These are phyloP conservation scores for Karstenula rhodostoma DNA, from an alignment of 2,329 filamentous ascomycete species.

Conservation along the genomic window DNA sequence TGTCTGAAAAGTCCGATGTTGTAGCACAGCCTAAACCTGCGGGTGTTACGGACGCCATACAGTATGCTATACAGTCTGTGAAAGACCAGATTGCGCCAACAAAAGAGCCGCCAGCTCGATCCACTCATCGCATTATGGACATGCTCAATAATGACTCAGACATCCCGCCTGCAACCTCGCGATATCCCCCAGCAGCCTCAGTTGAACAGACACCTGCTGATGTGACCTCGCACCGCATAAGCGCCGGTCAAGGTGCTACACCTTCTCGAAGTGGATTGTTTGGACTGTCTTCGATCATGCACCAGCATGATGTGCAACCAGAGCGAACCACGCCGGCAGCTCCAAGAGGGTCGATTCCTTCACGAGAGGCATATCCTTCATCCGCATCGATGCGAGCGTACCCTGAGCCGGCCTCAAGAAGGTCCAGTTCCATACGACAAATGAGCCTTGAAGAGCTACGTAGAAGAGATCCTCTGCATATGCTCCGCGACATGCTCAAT, in stretches of 20 bases:
- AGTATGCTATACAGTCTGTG: background rate
- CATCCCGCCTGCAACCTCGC: conserved; percentile 31
- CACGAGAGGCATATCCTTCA: conserved; percentile 9
- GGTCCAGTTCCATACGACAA: conserved; percentile 23
- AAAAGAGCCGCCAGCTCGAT: conserved; percentile 36
- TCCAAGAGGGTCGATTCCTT: conserved; percentile 10
- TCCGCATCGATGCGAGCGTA: background rate
- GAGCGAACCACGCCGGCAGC: conserved; percentile 30
- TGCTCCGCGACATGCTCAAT: conserved; percentile 37
- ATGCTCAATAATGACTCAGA: conserved; percentile 48
- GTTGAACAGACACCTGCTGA: conserved; percentile 25
- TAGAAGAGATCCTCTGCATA: conserved; percentile 32
- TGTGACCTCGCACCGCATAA: conserved; percentile 26
- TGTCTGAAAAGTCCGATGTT: conserved; percentile 28
- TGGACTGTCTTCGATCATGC: conserved; percentile 29
- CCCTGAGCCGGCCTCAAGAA: conserved; percentile 18
- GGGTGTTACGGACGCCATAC: conserved; percentile 21
- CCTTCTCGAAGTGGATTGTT: conserved; percentile 28
- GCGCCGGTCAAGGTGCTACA: conserved; percentile 26
- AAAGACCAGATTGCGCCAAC: conserved; percentile 25
- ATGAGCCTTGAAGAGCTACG: conserved; percentile 35
- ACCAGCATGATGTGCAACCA: conserved; percentile 32
- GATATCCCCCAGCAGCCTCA: conserved; percentile 26
- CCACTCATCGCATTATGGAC: conserved; percentile 48
- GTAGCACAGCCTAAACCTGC: conserved; percentile 13